Evolutionary conservation across 805 yeast genomes (phyloP).

Genomic region (Candida ponderosae): DNA sequence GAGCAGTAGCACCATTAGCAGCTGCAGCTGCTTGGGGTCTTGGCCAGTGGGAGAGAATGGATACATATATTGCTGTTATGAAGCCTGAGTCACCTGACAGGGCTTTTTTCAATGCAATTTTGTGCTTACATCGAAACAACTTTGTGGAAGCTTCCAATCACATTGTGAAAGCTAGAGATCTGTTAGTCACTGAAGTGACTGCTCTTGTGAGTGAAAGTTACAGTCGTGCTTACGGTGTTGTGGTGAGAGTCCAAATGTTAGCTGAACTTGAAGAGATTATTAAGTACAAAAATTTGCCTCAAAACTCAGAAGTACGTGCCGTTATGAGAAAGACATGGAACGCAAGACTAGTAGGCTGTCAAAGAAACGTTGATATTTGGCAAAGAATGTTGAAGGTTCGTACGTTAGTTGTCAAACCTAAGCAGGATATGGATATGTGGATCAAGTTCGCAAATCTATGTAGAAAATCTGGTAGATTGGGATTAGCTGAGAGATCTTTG

Average conservation of each 20-base stretch:
- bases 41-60: conserved; percentile 96
- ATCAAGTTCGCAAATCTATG: conserved; percentile 95
- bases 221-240: conserved; percentile 93
- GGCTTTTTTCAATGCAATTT: conserved; percentile 88
- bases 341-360: conserved; percentile 86
- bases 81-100: conserved; percentile 88
- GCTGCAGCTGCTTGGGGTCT: conserved; percentile 99
- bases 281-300: conserved; percentile 77
- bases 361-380: conserved; percentile 98
- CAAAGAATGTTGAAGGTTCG: conserved; percentile 90
- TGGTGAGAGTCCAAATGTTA: conserved; percentile 93
- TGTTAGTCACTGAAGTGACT: conserved; percentile 86
- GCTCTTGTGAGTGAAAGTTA: conserved; percentile 94
- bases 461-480: conserved; percentile 87
- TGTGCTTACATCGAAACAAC: conserved; percentile 78
- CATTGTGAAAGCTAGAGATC: conserved; percentile 78
- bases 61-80: conserved; percentile 83
- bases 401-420: conserved; percentile 87
- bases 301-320: conserved; percentile 69
- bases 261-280: conserved; percentile 96
- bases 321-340: conserved; percentile 91
- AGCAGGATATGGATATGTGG: conserved; percentile 97
- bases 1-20: conserved; percentile 92
- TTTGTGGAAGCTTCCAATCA: conserved; percentile 75
- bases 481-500: conserved; percentile 87